Conservation (phyloP, 495 filamentous ascomycete genomes). For the Daldinia caldariorum region DNA sequence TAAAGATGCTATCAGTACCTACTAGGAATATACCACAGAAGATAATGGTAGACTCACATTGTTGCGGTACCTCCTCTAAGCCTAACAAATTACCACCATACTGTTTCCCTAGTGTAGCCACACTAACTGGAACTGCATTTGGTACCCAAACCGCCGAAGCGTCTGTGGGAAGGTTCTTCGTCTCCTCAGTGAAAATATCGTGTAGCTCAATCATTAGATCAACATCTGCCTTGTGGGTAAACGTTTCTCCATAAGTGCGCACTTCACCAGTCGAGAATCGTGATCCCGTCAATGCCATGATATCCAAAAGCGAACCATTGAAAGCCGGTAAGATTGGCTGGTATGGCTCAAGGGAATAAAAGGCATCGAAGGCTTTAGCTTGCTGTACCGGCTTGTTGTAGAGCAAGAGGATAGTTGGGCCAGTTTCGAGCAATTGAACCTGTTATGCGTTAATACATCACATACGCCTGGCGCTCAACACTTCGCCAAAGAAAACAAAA, state of each 20-base stretch:
- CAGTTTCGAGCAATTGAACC: constrained; percentile 29
- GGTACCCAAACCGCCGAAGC: constrained; percentile 44
- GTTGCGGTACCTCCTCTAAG: constrained; percentile 38
- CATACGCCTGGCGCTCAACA: not conserved
- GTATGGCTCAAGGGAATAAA: constrained; percentile 29
- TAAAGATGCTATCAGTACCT: constrained; percentile 8
- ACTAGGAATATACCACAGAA: not conserved
- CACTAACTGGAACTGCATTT: constrained; percentile 46
- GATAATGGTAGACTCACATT: constrained; percentile 30
- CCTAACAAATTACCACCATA: constrained; percentile 50
- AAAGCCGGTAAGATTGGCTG: constrained; percentile 19
- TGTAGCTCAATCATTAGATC: constrained; percentile 44
- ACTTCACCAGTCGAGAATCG: constrained; percentile 34
- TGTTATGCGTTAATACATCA: constrained; percentile 15
- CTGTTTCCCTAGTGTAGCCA: constrained; percentile 45
- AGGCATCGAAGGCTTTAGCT: constrained; percentile 30
- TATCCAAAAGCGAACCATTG: constrained; percentile 31
- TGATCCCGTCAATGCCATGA: constrained; percentile 30
- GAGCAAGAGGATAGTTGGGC: constrained; percentile 32
- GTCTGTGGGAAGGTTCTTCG: constrained; percentile 34
- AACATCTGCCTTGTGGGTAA: constrained; percentile 38
- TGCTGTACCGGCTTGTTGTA: constrained; percentile 24
- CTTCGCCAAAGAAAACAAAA: not conserved
- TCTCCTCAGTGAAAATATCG: constrained; percentile 39
- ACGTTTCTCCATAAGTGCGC: constrained; percentile 41